phyloP scores from a whole-genome alignment of 2,329 filamentous ascomycete species.

The Alternaria consortialis region DNA sequence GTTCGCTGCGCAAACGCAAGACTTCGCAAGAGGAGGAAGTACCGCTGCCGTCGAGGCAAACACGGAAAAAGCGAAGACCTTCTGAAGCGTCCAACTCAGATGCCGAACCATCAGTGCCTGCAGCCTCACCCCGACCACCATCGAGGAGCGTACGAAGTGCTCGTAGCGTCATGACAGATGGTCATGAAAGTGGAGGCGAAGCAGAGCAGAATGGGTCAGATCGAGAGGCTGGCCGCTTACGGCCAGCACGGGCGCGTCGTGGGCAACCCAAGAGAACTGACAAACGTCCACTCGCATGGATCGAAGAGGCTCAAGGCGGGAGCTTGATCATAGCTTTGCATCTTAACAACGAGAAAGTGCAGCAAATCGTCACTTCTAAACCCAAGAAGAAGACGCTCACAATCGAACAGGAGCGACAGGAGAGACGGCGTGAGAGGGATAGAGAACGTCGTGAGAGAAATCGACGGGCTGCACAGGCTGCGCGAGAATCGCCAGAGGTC shows the following conservation, averaged over 20 bases:
- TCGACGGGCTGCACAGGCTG: constrained; percentile 56
- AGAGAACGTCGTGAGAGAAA: constrained; percentile 56
- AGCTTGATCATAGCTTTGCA: constrained; percentile 49
- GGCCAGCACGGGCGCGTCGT: constrained; percentile 46
- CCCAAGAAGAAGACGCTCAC: constrained; percentile 60
- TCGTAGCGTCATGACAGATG: constrained; percentile 38
- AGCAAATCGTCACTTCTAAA: constrained; percentile 66
- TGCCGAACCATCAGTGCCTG: constrained; percentile 36
- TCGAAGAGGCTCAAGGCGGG: constrained; percentile 43
- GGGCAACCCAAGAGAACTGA: constrained; percentile 45
- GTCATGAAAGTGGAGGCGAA: constrained; percentile 40
- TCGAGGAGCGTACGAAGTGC: constrained; percentile 35
- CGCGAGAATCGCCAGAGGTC: constrained; percentile 53
- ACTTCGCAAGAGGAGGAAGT: constrained; percentile 75
- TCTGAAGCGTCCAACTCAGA: constrained; percentile 48
- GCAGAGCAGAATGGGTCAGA: constrained; percentile 41
- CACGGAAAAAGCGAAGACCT: constrained; percentile 55
- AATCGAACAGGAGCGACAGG: constrained; percentile 42
- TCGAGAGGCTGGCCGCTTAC: constrained; percentile 38
- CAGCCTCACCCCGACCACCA: constrained; percentile 42
- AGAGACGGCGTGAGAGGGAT: constrained; percentile 46
- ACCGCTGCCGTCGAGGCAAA: constrained; percentile 50
- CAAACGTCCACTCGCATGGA: constrained; percentile 48
- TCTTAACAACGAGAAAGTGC: constrained; percentile 64
- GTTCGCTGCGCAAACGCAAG: constrained; percentile 84